Evolutionary conservation across 371 early-diverging fungal genomes (phyloP).

Genomic region (Actinomortierella wolfii): DNA sequence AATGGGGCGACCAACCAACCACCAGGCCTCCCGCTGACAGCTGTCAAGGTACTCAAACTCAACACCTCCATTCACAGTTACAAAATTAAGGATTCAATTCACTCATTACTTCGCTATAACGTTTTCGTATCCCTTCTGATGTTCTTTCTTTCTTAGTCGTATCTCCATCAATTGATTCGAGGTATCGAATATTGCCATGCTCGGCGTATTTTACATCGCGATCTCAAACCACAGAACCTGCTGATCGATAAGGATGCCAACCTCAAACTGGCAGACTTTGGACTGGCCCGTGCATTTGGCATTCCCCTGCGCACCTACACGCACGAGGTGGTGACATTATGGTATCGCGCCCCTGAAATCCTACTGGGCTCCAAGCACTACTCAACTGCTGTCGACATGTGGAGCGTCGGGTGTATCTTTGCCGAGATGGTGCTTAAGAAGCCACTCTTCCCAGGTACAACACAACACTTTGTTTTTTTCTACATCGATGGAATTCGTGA

Average conservation of each 20-base stretch:
- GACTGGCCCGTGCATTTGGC: slow-evolving; percentile 89
- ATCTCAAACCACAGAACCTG: slow-evolving; percentile 93
- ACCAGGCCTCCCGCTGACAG: too few species aligned
- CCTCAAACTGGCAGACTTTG: slow-evolving; percentile 96
- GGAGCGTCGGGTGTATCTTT: slow-evolving; percentile 98
- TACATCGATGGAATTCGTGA: slow-evolving; percentile 9
- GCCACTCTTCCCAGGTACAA: slow-evolving; percentile 88
- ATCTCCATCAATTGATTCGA: slow-evolving; percentile 84
- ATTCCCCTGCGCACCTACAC: slow-evolving; percentile 93
- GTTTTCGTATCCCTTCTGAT: too few species aligned
- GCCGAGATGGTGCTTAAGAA: slow-evolving; percentile 90
- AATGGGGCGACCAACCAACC: too few species aligned
- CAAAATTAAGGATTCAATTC: too few species aligned
- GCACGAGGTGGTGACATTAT: slow-evolving; percentile 97
- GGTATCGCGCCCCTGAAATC: slow-evolving; percentile 99
- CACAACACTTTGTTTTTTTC: not conserved
- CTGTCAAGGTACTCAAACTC: slow-evolving; percentile 62
- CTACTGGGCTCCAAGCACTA: slow-evolving; percentile 91
- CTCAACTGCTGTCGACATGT: slow-evolving; percentile 95
- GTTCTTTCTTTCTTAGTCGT: slow-evolving; percentile 68
- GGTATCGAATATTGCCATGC: slow-evolving; percentile 90
- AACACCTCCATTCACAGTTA: too few species aligned
- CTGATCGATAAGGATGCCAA: slow-evolving; percentile 89
- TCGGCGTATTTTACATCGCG: slow-evolving; percentile 90
- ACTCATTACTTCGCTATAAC: too few species aligned